phyloP scores from a whole-genome alignment of 2,329 filamentous ascomycete genomes.

The Rugonectria rugulosa region DNA sequence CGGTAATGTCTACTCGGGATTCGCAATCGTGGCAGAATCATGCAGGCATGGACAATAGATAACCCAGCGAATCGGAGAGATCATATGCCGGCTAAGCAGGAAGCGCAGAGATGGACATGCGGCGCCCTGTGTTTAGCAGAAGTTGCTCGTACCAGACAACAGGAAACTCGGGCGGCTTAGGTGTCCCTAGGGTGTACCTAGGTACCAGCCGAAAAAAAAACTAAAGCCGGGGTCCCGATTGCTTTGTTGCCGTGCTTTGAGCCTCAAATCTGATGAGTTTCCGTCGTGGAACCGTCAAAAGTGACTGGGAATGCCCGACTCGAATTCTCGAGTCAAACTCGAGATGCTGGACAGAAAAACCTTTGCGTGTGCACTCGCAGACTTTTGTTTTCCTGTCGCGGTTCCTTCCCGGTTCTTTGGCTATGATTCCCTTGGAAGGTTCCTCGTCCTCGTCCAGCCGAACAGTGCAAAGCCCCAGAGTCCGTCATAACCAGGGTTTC shows the following conservation, averaged over 20 bases:
- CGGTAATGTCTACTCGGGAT: too few relatives aligned
- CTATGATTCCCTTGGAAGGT: conserved; percentile 8
- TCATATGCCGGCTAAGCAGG: not conserved
- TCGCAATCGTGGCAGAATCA: too few relatives aligned
- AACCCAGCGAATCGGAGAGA: not conserved
- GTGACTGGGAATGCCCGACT: not conserved
- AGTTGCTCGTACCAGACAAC: too few relatives aligned
- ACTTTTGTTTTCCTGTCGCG: conserved; percentile 21
- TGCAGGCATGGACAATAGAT: not conserved
- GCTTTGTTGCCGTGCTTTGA: not conserved
- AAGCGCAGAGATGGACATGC: not conserved
- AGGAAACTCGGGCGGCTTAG: too few relatives aligned
- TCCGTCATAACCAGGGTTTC: conserved; percentile 16
- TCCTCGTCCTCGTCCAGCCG: conserved; percentile 5
- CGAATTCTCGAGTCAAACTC: conserved; percentile 6
- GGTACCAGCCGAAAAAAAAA: too few relatives aligned
- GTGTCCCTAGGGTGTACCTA: too few relatives aligned
- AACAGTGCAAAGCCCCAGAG: too few relatives aligned
- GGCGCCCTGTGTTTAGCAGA: too few relatives aligned
- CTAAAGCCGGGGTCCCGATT: too few relatives aligned
- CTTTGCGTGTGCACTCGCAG: conserved; percentile 40
- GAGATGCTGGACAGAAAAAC: conserved; percentile 14
- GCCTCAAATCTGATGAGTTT: not conserved
- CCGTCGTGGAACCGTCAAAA: conserved; percentile 3
- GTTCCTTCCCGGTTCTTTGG: conserved; percentile 5